A percentile compares a stretch with the other conserved stretches of the same genome.
Evolutionary conservation across 768 basidiomycete species (phyloP).

Genomic region (Pluteus cervinus): DNA sequence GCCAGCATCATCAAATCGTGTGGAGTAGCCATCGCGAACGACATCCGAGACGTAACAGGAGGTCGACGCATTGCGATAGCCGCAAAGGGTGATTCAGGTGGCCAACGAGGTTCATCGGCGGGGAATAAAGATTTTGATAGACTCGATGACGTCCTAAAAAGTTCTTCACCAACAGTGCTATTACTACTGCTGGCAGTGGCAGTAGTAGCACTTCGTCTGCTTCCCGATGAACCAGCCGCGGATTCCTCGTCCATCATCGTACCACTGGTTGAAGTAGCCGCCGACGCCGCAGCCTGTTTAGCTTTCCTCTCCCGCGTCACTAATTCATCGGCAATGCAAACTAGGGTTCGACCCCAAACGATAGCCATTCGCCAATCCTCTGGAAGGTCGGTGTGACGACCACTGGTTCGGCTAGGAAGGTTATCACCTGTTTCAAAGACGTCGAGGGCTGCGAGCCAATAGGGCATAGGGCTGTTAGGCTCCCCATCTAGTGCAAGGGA

Average conservation of each 20-base stretch:
- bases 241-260: not conserved
- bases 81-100: slow-evolving; percentile 45
- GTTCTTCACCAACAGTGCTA: no score
- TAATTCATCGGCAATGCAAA: slow-evolving; percentile 52
- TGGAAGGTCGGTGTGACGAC: slow-evolving; percentile 20
- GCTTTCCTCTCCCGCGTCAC: slow-evolving; percentile 23
- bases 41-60: slow-evolving; percentile 43
- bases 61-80: slow-evolving; percentile 42
- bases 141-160: no score
- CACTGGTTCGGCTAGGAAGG: slow-evolving; percentile 40
- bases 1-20: slow-evolving; percentile 54
- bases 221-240: no score
- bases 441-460: slow-evolving; percentile 67
- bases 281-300: slow-evolving; percentile 5
- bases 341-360: slow-evolving; percentile 60
- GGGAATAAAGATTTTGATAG: no score
- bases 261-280: no score
- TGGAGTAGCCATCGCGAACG: slow-evolving; percentile 32
- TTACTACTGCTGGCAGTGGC: no score
- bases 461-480: slow-evolving; percentile 41
- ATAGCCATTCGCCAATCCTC: slow-evolving; percentile 70
- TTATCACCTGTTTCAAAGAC: slow-evolving; percentile 67
- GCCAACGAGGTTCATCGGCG: slow-evolving; percentile 43
- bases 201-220: slow-evolving; percentile 8
- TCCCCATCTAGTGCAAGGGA: slow-evolving; percentile 49